Percentiles rank a stretch among this genome's conserved stretches.
Conservation (phyloP, 2,329 filamentous ascomycete species). For the Calonectria henricotiae region DNA sequence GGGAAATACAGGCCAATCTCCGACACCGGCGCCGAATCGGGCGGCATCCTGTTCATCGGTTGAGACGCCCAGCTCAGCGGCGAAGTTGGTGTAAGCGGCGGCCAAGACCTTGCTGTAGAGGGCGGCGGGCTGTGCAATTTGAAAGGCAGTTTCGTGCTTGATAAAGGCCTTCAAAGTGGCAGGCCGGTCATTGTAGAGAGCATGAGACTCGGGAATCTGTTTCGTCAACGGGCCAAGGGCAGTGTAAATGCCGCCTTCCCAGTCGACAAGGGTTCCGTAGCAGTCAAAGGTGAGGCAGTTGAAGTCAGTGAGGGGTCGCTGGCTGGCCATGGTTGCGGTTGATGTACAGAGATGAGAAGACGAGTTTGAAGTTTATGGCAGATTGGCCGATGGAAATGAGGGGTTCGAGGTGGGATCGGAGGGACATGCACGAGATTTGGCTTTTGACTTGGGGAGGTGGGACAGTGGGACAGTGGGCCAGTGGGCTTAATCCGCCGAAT, state of each 20-base stretch:
- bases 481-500: not conserved
- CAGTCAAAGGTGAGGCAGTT: slow-evolving; percentile 78
- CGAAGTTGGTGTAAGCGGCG: slow-evolving; percentile 62
- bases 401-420: not conserved
- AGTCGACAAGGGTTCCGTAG: slow-evolving; percentile 85
- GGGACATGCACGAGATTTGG: not conserved
- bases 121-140: slow-evolving; percentile 68
- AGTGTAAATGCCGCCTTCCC: slow-evolving; percentile 75
- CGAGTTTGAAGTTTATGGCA: not conserved
- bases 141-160: slow-evolving; percentile 65
- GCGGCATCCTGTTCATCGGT: slow-evolving; percentile 59
- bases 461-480: slow-evolving; percentile 12
- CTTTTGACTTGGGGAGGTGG: not conserved
- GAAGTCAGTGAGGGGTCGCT: slow-evolving; percentile 27
- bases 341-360: not conserved
- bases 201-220: slow-evolving; percentile 58
- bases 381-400: not conserved
- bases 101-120: slow-evolving; percentile 73
- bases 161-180: slow-evolving; percentile 62
- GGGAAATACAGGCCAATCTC: slow-evolving; percentile 70
- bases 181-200: slow-evolving; percentile 56
- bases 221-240: slow-evolving; percentile 68
- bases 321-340: slow-evolving; percentile 14
- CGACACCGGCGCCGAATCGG: slow-evolving; percentile 67
- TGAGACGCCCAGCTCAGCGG: slow-evolving; percentile 59